Base-by-base conservation (phyloP, 306 rosid genomes). In the Cicer bijugum region DNA sequence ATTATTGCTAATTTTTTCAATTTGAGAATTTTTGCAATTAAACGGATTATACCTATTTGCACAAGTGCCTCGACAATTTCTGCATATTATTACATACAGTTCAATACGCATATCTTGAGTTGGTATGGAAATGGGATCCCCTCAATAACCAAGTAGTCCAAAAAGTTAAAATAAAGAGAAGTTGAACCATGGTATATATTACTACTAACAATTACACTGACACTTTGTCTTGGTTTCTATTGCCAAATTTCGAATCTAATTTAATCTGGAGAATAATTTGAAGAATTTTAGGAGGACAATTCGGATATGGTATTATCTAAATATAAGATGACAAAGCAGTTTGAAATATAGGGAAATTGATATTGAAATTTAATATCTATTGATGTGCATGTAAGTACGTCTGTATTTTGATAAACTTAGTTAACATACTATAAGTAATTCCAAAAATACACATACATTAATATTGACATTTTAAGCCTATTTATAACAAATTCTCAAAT, bases 151-250 rank as follows among this genome's bases (percentile, higher is more conserved):
- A 64, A 66, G 11, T 20, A 55, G 75, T 79, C 52, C 72, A 68
- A 40, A 74, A 75, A 53, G 83, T 9, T 3, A 11, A 66, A 68
- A 47, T 42, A 60, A 43, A 23, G 51, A 76, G 23, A 75, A 37
- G 42, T 68, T 67, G 70, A 74, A 71, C 7, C 33, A 56, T 50
- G 38, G 60, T 23, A 4, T 3, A 28, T 28, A 57, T 57, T 14
- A 11, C 15, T 8, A 11, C 40, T 23, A 57, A 57, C 43, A 59
- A 28, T 33, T 59, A 9, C 65, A 33, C 11, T 33, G 17, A 59
- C 65, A 59, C 38, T 20, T 56, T 56, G n/a, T 20, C 62, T 20
- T 56, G 62, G 14, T 9, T 23, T 57, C 63, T 57, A n/a, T 10
- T 57, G 38, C 63, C 39, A 57, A 57, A 57, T 57, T 23, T 57